Evolutionary conservation across 106 monocot genomes (phyloP), one percentile per base, ranked within the genome.

Genomic region (Dendrobium catenatum): DNA sequence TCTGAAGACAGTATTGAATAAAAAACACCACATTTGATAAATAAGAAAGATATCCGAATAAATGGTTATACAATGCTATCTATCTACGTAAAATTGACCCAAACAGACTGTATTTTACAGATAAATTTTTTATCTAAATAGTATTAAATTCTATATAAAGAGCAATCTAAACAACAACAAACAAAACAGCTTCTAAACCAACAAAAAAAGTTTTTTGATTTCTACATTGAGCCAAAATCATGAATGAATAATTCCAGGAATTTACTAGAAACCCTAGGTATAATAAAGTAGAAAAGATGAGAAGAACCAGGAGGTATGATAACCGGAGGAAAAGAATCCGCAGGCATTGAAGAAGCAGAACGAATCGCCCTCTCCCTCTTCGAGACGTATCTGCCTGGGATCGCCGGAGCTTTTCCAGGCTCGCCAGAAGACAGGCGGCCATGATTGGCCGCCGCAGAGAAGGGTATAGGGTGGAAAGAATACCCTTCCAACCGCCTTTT

Each of bases 311-410:
- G 70, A n/a, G 83, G 3, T 49, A 66, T 55, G 59, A 55, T 82
- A 18, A 78, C 42, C 64, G 67, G 22, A 77, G 81, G 68, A 76
- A 43, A 54, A 22, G 64, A 68, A 72, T 84, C 48, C 5, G 27
- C 24, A 26, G 51, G 20, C 19, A 68, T 20, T 19, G 86, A 59
- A 49, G 87, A 79, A 6, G 86, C 61, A 2, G 82, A 79, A 73
- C 82, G 0, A 22, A 80, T 74, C 31, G 87, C 90, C 16, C 92
- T 81, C 84, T 97, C 94, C 73, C 94, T 81, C 86, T 97, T 97
- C 16, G 96, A 94, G 1, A 97, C 78, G 83, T 96, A 96, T 68
- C 94, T 83, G 29, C 87, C 89, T 9, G 82, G 24, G 10, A 76
- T 19, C 66, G 51, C 20, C 42, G 56, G 26, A 44, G 79, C 43